Conservation (phyloP, 2,329 filamentous ascomycete species). For the Fusarium proliferatum region DNA sequence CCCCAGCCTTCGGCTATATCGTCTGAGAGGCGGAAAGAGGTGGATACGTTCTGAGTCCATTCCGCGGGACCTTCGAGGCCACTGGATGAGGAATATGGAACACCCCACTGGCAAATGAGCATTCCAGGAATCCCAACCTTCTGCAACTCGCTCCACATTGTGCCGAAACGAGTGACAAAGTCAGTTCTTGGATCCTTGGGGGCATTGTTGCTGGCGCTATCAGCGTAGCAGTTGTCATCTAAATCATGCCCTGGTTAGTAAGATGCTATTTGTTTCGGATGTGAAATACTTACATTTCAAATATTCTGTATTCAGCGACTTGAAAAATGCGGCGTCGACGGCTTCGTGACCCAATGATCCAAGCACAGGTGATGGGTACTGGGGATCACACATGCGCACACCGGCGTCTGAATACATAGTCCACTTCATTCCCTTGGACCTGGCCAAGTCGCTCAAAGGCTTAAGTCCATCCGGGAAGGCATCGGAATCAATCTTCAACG, state of each 20-base stretch:
- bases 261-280: background rate
- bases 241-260: background rate
- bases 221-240: slow-evolving; percentile 1
- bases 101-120: background rate
- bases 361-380: background rate
- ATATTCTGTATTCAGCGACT: background rate
- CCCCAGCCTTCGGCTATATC: background rate
- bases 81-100: background rate
- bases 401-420: slow-evolving; percentile 1
- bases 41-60: background rate
- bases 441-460: background rate
- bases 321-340: background rate
- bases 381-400: background rate
- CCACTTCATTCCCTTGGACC: slow-evolving; percentile 1
- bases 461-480: background rate
- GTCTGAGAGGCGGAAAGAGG: background rate
- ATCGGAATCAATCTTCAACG: background rate
- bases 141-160: background rate
- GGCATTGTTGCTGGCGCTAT: background rate
- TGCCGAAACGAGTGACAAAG: background rate
- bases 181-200: background rate
- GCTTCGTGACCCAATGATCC: background rate
- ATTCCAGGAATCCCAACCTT: background rate
- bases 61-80: background rate
- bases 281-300: background rate